Evolutionary conservation across 768 basidiomycete genomes (phyloP), one percentile per base, ranked within the genome.

Genomic region (Boletus vermiculosoides): DNA sequence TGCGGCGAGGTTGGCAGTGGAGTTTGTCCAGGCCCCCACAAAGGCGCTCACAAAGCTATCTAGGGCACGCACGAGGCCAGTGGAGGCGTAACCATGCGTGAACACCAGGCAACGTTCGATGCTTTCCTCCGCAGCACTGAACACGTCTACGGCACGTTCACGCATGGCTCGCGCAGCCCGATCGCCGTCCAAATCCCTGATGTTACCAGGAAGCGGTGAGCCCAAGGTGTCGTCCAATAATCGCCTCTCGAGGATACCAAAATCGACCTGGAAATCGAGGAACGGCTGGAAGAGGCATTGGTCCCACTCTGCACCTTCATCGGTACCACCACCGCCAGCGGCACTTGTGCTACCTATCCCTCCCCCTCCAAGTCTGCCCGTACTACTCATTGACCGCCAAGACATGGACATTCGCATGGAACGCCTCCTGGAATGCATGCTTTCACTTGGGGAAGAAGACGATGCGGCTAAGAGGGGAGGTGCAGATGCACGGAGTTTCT

Each of bases 221-320:
- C 75, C 76, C 18, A 92, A 75, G 2, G 76, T 73, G 46, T 83
- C 79, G 28, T 85, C 81, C 53, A 98, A 74, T 50, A 84, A 79
- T 8, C 85, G 82, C 36, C 81, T 79, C 72, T 99, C 97, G 34
- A 97, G 77, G 1, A 79, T 74, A 0, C 83, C 82, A 71, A 98
- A 98, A 54, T 95, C 89, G 18, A 84, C 77, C 64, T 98, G 96
- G 59, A 88, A 88, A 64, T 95, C 91, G 25, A 96, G 79, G 76
- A 98, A 98, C 2, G 96, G 93, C 68, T 95, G 94, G 69, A 94
- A 97, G 16, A 99, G 76, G 50, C 89, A 87, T 54, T 87, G 87
- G 65, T 98, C 94, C 97, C 97, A 98, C 56, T 87, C 86, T 62
- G 48, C 56, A 15, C 61, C 69, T 41, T 71, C 63, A n/a, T 63